Conservation (phyloP, 2,329 filamentous ascomycete genomes). For the Diplodia sapinea region DNA sequence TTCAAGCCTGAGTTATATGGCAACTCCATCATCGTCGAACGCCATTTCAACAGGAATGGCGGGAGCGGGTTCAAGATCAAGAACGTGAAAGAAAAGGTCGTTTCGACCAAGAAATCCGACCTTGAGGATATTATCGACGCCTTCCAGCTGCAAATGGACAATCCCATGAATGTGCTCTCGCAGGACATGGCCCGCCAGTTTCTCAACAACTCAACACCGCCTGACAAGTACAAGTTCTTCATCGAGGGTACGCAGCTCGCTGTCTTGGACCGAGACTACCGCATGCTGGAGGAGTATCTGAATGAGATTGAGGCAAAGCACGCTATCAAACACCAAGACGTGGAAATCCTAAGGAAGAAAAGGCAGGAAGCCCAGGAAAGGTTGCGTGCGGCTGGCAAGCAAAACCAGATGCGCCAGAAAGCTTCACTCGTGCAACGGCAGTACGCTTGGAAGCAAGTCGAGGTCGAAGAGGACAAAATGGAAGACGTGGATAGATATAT, state of each 20-base stretch:
- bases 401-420: constrained; percentile 67
- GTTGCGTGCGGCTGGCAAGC: constrained; percentile 65
- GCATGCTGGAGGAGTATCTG: constrained; percentile 77
- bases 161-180: constrained; percentile 92
- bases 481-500: constrained; percentile 36
- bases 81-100: constrained; percentile 68
- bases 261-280: constrained; percentile 89
- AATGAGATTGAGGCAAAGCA: constrained; percentile 71
- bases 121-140: constrained; percentile 93
- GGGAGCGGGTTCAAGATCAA: constrained; percentile 87
- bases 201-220: constrained; percentile 79
- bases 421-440: constrained; percentile 67
- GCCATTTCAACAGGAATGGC: constrained; percentile 78
- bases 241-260: constrained; percentile 93
- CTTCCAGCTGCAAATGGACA: constrained; percentile 92
- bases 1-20: constrained; percentile 85
- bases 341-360: constrained; percentile 64
- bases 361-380: constrained; percentile 68
- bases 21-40: constrained; percentile 85
- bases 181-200: constrained; percentile 96
- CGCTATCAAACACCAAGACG: constrained; percentile 64
- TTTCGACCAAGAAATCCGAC: constrained; percentile 84
- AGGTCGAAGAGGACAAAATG: constrained; percentile 69
- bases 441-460: constrained; percentile 79
- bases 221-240: constrained; percentile 95